Evolutionary conservation across 352 stramenopile species (phyloP).

Genomic region (Globisporangium perplexum): DNA sequence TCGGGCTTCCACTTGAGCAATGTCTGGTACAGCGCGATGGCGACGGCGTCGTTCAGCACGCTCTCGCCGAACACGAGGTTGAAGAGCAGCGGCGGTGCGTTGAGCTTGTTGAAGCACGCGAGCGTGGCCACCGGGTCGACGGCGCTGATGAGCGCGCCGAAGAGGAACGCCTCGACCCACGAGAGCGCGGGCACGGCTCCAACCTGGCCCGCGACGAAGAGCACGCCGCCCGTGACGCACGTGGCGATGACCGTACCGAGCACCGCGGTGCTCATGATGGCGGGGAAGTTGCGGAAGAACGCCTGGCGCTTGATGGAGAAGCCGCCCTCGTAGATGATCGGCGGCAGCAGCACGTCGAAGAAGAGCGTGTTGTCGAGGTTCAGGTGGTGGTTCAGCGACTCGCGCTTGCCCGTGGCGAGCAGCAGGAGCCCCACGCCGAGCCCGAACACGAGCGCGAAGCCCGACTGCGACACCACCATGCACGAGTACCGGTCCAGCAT

Average conservation of each 20-base stretch:
- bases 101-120: slow-evolving; percentile 89
- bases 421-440: slow-evolving; percentile 67
- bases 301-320: slow-evolving; percentile 83
- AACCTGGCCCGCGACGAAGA: slow-evolving; percentile 60
- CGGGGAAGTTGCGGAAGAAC: slow-evolving; percentile 84
- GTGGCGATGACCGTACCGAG: slow-evolving; percentile 75
- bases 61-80: slow-evolving; percentile 95
- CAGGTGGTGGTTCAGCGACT: slow-evolving; percentile 64
- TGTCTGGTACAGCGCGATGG: slow-evolving; percentile 92
- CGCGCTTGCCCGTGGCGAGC: slow-evolving; percentile 59
- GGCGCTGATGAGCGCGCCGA: slow-evolving; percentile 90
- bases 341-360: slow-evolving; percentile 80
- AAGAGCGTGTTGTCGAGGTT: slow-evolving; percentile 87
- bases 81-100: slow-evolving; percentile 86
- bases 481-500: slow-evolving; percentile 81
- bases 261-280: slow-evolving; percentile 82
- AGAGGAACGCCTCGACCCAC: slow-evolving; percentile 90
- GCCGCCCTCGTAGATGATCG: slow-evolving; percentile 85
- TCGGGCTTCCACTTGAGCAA: slow-evolving; percentile 85
- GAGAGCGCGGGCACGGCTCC: slow-evolving; percentile 67
- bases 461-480: slow-evolving; percentile 83
- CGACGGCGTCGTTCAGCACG: slow-evolving; percentile 93
- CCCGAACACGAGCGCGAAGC: slow-evolving; percentile 79
- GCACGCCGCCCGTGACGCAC: slow-evolving; percentile 63
- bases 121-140: slow-evolving; percentile 93